Evolutionary conservation across 2,329 filamentous ascomycete species (phyloP).

Genomic region (Ceratocystis albifundus): DNA sequence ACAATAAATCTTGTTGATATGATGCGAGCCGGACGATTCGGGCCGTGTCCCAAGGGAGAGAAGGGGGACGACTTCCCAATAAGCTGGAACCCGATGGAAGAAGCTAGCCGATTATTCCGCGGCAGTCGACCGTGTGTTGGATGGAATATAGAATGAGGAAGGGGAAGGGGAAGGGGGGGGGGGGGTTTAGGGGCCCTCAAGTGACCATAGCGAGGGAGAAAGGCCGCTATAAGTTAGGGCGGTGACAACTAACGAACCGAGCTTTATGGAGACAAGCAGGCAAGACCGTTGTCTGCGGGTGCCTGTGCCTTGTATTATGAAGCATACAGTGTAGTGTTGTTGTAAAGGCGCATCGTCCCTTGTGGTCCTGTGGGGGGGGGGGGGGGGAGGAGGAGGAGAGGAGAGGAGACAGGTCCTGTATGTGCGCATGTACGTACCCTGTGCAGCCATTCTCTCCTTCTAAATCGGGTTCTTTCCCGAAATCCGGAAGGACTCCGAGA

Average conservation of each 20-base stretch:
- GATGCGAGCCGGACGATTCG: no score
- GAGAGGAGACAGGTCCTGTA: not conserved
- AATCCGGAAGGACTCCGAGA: slow-evolving; percentile 2
- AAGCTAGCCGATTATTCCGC: not conserved
- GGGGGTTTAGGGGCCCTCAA: not conserved
- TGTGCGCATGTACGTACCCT: not conserved
- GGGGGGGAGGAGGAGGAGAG: no score
- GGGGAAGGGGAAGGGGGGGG: no score
- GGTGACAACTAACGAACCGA: no score
- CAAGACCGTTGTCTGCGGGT: not conserved
- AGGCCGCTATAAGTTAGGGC: no score
- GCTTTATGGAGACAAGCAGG: not conserved
- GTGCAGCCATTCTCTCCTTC: not conserved
- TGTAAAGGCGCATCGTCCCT: no score
- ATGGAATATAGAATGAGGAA: not conserved
- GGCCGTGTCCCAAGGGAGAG: no score
- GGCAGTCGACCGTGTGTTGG: not conserved
- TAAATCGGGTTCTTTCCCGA: slow-evolving; percentile 5
- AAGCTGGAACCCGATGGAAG: not conserved
- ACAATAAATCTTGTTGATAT: no score
- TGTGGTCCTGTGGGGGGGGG: no score
- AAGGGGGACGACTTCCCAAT: not conserved
- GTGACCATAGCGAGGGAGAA: not conserved
- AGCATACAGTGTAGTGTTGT: no score
- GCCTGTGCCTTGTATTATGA: not conserved